These are phyloP conservation scores for Sphaerosporella brunnea DNA, from an alignment of 495 filamentous ascomycete genomes.

Conservation along the genomic window DNA sequence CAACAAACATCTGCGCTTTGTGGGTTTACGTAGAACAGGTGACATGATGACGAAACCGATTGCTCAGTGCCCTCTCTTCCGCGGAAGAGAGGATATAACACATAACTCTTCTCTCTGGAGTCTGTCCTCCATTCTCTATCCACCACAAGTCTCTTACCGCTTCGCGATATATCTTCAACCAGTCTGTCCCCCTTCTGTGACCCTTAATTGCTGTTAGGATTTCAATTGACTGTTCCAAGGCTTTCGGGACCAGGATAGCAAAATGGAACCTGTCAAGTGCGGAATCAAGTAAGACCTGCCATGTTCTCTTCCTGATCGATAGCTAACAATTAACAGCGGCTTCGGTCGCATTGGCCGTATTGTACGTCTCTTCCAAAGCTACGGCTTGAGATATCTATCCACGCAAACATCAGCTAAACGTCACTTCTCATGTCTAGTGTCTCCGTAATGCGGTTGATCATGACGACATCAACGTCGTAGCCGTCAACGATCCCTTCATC, in stretches of 20 bases:
- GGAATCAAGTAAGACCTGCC: conserved; percentile 20
- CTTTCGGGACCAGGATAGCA: not conserved
- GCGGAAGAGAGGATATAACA: too few relatives aligned
- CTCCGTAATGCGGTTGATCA: conserved; percentile 73
- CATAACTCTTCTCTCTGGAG: too few relatives aligned
- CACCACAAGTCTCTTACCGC: too few relatives aligned
- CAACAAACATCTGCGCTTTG: too few relatives aligned
- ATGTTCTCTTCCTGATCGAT: not conserved
- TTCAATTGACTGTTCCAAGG: too few relatives aligned
- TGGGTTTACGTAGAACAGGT: too few relatives aligned
- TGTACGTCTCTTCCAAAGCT: conserved; percentile 35
- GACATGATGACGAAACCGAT: too few relatives aligned
- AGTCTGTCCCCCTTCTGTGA: not conserved
- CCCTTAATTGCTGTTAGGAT: not conserved
- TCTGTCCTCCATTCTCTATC: too few relatives aligned
- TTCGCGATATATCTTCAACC: not conserved
- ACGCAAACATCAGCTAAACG: not conserved
- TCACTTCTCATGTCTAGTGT: conserved; percentile 29
- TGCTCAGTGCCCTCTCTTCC: too few relatives aligned
- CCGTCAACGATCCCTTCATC: conserved; percentile 99
- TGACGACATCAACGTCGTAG: conserved; percentile 71
- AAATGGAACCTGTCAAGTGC: conserved; percentile 23
- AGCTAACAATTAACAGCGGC: conserved; percentile 45
- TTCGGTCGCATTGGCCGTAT: conserved; percentile 99
- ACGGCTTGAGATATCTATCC: not conserved